Base-by-base conservation (phyloP, 176 grass and related monocot species). In the Phoenix dactylifera region DNA sequence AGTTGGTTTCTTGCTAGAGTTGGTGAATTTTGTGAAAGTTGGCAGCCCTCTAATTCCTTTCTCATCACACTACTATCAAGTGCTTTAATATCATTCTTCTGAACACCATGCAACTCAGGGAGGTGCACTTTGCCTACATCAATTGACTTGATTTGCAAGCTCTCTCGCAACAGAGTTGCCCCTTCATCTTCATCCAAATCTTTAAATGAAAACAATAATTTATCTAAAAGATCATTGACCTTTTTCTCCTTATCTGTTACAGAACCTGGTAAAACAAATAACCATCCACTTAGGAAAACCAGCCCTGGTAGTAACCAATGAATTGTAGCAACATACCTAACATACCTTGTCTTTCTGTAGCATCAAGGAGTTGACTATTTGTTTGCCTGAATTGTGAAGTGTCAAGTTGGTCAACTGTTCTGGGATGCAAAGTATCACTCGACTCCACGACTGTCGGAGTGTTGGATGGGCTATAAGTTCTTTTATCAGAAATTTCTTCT, bases 271-370 rank as follows among this genome's bases (percentile, higher is more conserved):
- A 58, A 12, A 66, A 58, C 24, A 50, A n/a, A 64, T 68, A 26
- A 69, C 50, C 24, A 25, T 20, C 60, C 26, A 78, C 59, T 28
- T 3, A 35, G 71, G 76, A 48, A 30, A 23, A 50, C 64, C 59
- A n/a, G 35, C 35, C 10, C 52, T 69, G 3, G 61, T 53, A 59
- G 50, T 60, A 30, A 51, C 26, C 66, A 49, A 69, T 35, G 10
- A 60, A 5, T 48, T 49, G 51, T 64, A 30, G 50, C 53, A 72
- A 72, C 23, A 22, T 52, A 49, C 26, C 7, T 9, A 49, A 15
- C 44, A 65, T 72, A 89, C 86, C 86, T 79, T 82, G 16, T 85
- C 24, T 63, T 25, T 25, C 64, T 22, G 67, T 68, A 39, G 16
- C 67, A 74, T 70, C 76, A 9, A 25, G 64, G 57, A 71, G 75